Percentiles rank a stretch among this genome's conserved stretches.
Conservation (phyloP, 257 asterid species). For the Fraxinus pennsylvanica region DNA sequence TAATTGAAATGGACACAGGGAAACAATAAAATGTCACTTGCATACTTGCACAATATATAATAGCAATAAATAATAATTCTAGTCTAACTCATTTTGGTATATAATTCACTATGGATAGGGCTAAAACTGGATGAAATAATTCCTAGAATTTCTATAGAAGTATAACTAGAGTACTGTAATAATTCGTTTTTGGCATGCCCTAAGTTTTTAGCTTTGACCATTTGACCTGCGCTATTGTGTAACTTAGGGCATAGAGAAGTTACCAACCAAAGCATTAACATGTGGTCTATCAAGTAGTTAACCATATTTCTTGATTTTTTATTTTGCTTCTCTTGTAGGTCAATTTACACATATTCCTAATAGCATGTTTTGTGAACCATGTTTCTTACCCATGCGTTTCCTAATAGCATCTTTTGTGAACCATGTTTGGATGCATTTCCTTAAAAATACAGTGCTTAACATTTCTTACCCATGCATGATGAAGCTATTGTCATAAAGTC, state of each 20-base stretch:
- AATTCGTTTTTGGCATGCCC: background rate
- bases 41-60: background rate
- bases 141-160: background rate
- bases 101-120: background rate
- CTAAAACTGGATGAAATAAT: background rate
- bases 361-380: background rate
- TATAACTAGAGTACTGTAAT: background rate
- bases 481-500: background rate
- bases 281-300: background rate
- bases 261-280: background rate
- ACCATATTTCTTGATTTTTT: background rate
- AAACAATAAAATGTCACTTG: background rate
- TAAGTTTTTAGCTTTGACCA: background rate
- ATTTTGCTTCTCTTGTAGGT: background rate
- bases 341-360: background rate
- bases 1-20: background rate
- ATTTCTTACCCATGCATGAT: background rate
- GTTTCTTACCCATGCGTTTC: background rate
- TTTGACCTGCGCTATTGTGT: background rate
- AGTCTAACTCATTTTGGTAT: background rate
- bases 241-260: background rate
- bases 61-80: background rate
- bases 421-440: background rate
- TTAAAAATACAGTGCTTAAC: background rate
- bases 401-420: background rate